Percentiles rank a stretch among this genome's conserved stretches.
phyloP scores from a whole-genome alignment of 331 rosid genomes.

The Acacia pycnantha region DNA sequence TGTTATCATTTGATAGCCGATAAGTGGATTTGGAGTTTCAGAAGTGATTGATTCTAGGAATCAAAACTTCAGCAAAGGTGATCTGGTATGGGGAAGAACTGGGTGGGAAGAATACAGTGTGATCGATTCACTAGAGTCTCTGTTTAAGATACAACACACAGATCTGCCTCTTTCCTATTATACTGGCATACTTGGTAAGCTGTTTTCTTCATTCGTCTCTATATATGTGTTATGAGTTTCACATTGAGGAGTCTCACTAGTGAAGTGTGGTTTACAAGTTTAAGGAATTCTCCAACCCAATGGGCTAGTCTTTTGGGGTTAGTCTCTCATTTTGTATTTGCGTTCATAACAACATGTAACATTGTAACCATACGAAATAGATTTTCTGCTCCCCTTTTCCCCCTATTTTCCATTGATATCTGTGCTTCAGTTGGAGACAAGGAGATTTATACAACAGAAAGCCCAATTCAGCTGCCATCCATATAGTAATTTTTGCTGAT shows the following conservation, averaged over 20 bases:
- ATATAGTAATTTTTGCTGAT: neutral
- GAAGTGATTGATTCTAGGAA: slow-evolving; percentile 29
- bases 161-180: slow-evolving; percentile 34
- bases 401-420: neutral
- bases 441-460: neutral
- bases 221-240: neutral
- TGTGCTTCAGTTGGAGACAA: neutral
- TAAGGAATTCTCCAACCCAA: neutral
- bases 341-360: neutral
- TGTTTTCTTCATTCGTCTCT: neutral
- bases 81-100: slow-evolving; percentile 26
- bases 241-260: neutral
- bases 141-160: slow-evolving; percentile 25
- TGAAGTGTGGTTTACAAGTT: neutral
- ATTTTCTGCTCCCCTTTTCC: too few species aligned
- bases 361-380: too few species aligned
- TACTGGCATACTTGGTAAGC: slow-evolving; percentile 34
- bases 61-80: slow-evolving; percentile 27
- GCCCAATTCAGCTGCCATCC: neutral
- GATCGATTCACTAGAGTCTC: neutral
- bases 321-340: neutral
- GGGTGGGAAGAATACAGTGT: slow-evolving; percentile 36
- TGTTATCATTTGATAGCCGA: slow-evolving; percentile 18
- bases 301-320: neutral
- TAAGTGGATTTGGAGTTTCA: slow-evolving; percentile 29